Conservation (phyloP, 306 rosid genomes). For the Sicyos edulis region DNA sequence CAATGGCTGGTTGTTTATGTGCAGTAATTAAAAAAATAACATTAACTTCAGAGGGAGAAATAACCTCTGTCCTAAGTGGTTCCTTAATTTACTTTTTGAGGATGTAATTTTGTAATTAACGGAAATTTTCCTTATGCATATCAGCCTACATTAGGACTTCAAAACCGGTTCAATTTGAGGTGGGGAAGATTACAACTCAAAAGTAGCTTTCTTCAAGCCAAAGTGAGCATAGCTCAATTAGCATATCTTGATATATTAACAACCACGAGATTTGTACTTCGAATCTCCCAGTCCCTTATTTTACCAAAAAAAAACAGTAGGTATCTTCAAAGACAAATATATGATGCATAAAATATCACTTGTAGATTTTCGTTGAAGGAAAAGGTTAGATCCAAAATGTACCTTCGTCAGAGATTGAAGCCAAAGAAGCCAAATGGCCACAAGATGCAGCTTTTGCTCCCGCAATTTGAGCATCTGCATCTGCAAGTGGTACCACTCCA, state of each 20-base stretch:
- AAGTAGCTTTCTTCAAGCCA: neutral
- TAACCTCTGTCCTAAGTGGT: neutral
- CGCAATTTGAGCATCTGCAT: constrained; percentile 61
- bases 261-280: no score
- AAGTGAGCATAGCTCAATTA: no score
- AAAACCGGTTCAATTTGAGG: neutral
- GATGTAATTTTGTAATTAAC: neutral
- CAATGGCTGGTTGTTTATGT: neutral
- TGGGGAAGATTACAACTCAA: neutral
- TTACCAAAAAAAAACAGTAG: no score
- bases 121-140: neutral
- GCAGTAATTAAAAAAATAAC: neutral
- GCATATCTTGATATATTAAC: no score
- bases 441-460: constrained; percentile 98
- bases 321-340: neutral
- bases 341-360: neutral
- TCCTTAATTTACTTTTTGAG: neutral
- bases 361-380: neutral
- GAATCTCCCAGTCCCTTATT: no score
- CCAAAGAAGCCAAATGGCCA: constrained; percentile 67
- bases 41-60: neutral
- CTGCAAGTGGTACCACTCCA: constrained; percentile 62
- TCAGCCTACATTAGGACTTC: neutral
- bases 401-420: constrained; percentile 72
- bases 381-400: constrained; percentile 8